Percentiles rank a stretch among this genome's conserved stretches.
Conservation (phyloP, 208 protist genomes). For the Wallacemonas sp. region DNA sequence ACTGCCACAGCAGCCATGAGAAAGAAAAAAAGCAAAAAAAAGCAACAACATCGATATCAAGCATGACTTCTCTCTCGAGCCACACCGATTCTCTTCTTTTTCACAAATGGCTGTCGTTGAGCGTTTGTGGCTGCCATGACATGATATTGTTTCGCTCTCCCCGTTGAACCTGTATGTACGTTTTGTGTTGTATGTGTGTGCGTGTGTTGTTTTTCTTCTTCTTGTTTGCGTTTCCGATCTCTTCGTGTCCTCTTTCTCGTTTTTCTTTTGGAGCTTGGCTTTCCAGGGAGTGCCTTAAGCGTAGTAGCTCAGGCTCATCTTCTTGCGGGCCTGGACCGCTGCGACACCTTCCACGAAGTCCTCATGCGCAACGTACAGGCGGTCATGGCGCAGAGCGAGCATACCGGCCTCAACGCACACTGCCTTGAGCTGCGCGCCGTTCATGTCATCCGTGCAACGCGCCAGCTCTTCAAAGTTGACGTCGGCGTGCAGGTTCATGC, state of each 20-base stretch:
- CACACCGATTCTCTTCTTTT: no score
- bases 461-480: constrained; percentile 99
- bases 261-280: not conserved
- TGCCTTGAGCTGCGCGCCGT: constrained; percentile 99
- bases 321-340: constrained; percentile 99
- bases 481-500: constrained; percentile 96
- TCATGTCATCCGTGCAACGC: constrained; percentile 99
- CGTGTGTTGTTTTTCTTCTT: not conserved
- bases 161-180: no score
- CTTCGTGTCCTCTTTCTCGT: not conserved
- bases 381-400: constrained; percentile 97
- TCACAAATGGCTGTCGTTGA: no score
- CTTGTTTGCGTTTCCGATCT: constrained; percentile 19
- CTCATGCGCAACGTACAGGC: constrained; percentile 94
- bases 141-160: no score
- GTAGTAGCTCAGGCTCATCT: constrained; percentile 99
- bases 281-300: constrained; percentile 73
- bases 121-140: no score
- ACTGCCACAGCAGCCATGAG: not conserved
- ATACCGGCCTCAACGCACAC: constrained; percentile 99
- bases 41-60: not conserved
- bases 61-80: no score
- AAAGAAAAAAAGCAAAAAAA: constrained; percentile 18
- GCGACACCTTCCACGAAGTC: constrained; percentile 99
- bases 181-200: not conserved